Percentiles rank a stretch among this genome's conserved stretches.
These are phyloP conservation scores for Antrodiella citrinella DNA, from an alignment of 768 basidiomycete species.

Conservation along the genomic window DNA sequence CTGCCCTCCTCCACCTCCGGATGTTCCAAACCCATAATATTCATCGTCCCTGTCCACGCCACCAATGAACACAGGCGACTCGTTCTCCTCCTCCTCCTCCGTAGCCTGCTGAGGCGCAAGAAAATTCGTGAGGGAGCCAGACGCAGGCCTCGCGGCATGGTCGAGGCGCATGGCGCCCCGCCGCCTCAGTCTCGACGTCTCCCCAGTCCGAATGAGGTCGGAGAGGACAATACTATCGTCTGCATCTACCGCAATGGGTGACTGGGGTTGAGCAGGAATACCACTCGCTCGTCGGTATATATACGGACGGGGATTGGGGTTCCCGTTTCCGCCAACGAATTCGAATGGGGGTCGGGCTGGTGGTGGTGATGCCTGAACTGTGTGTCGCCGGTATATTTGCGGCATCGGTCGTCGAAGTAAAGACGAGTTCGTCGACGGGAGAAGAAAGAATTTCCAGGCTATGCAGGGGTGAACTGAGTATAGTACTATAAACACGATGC, in stretches of 20 bases:
- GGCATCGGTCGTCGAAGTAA: conserved; percentile 14
- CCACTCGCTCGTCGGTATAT: conserved; percentile 14
- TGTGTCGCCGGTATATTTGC: conserved; percentile 22
- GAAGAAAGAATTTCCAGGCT: neutral
- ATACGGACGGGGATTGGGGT: neutral
- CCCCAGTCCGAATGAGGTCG: conserved; percentile 66
- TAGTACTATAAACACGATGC: neutral
- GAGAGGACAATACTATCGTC: conserved; percentile 68
- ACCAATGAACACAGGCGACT: conserved; percentile 10
- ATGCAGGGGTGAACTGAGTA: neutral
- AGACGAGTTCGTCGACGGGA: conserved; percentile 1
- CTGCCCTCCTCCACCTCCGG: conserved; percentile 8
- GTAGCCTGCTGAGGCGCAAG: too few species aligned
- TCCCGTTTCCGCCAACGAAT: neutral
- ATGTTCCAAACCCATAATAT: too few species aligned
- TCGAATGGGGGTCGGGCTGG: conserved; percentile 10
- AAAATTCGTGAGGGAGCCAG: neutral
- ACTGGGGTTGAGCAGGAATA: conserved; percentile 1
- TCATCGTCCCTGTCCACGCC: conserved; percentile 14
- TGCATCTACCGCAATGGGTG: conserved; percentile 29
- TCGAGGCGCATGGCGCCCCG: conserved; percentile 66
- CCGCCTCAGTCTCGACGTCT: conserved; percentile 65
- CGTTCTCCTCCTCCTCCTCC: too few species aligned
- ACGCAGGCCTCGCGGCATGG: conserved; percentile 23
- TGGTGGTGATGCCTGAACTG: conserved; percentile 14